Conservation (phyloP, 2,329 filamentous ascomycete genomes). For the Ceratocystis destructans region DNA sequence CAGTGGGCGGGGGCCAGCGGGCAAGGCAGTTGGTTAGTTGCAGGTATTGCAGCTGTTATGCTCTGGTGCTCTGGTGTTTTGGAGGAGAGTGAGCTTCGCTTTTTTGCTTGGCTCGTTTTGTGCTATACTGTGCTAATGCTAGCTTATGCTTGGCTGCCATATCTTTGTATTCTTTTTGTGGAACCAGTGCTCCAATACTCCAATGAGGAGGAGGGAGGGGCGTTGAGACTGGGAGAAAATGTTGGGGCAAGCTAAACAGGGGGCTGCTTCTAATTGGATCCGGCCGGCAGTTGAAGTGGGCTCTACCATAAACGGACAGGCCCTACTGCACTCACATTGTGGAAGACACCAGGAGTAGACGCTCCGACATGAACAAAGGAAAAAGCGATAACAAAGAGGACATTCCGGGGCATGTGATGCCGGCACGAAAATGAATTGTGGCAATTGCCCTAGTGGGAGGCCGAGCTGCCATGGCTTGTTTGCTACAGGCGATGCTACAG, state of each 20-base stretch:
- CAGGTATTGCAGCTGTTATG: too few species aligned
- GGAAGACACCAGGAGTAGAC: not conserved
- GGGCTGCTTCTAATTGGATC: not conserved
- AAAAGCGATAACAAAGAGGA: not conserved
- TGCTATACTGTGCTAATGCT: slow-evolving; percentile 7
- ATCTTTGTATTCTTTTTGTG: not conserved
- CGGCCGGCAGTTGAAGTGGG: slow-evolving; percentile 3
- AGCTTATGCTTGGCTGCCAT: not conserved
- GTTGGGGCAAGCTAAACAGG: slow-evolving; percentile 11
- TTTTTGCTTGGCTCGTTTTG: not conserved
- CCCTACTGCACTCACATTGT: not conserved
- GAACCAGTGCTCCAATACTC: not conserved
- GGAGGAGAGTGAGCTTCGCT: not conserved
- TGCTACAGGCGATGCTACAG: too few species aligned
- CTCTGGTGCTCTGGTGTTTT: not conserved
- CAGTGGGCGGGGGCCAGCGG: not conserved
- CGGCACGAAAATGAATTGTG: too few species aligned
- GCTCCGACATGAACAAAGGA: not conserved
- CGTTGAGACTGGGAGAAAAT: slow-evolving; percentile 3
- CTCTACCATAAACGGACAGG: not conserved
- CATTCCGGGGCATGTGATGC: too few species aligned
- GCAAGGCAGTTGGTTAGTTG: not conserved
- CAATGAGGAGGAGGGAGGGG: not conserved
- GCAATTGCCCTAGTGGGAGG: too few species aligned
- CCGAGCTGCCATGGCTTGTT: too few species aligned